A percentile compares a stretch with the other conserved stretches of the same genome.
These are phyloP conservation scores for Chytriomyces sp. DNA, from an alignment of 192 early-diverging fungal species.

Conservation along the genomic window DNA sequence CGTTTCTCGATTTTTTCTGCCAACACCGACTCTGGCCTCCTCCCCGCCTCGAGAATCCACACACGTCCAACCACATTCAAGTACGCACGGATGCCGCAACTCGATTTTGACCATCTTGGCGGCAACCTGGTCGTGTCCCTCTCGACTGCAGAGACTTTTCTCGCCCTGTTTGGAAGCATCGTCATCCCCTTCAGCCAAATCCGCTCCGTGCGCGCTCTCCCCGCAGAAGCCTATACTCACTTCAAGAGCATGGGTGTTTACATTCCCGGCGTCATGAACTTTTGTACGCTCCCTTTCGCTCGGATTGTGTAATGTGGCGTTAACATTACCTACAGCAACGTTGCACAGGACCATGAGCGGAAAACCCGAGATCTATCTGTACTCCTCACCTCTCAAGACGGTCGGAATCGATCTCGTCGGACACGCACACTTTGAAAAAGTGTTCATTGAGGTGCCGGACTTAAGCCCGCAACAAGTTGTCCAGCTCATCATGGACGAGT, in stretches of 20 bases:
- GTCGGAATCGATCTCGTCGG: constrained; percentile 19
- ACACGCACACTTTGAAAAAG: constrained; percentile 23
- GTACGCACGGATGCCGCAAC: not conserved
- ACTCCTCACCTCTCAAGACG: constrained; percentile 22
- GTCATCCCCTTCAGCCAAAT: constrained; percentile 20
- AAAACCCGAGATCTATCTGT: constrained; percentile 25
- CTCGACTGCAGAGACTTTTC: constrained; percentile 23
- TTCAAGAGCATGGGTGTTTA: constrained; percentile 27
- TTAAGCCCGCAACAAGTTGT: constrained; percentile 3
- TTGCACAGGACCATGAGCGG: constrained; percentile 3
- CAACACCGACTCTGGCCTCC: too few species aligned
- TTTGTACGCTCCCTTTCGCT: not conserved
- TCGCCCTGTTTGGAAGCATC: constrained; percentile 22
- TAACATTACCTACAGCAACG: constrained; percentile 2
- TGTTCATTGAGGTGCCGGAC: constrained; percentile 21
- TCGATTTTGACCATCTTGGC: constrained; percentile 6
- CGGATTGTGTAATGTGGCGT: not conserved
- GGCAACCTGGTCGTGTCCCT: constrained; percentile 5
- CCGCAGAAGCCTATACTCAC: constrained; percentile 18
- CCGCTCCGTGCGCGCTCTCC: constrained; percentile 1
- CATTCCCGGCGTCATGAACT: constrained; percentile 25
- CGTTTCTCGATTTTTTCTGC: too few species aligned
- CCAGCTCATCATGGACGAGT: not conserved
- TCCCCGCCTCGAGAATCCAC: too few species aligned
- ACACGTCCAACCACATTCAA: not conserved